A percentile compares a stretch with the other conserved stretches of the same genome.
Conservation (phyloP, 192 early-diverging fungal genomes). For the Paraglomus brasilianum region DNA sequence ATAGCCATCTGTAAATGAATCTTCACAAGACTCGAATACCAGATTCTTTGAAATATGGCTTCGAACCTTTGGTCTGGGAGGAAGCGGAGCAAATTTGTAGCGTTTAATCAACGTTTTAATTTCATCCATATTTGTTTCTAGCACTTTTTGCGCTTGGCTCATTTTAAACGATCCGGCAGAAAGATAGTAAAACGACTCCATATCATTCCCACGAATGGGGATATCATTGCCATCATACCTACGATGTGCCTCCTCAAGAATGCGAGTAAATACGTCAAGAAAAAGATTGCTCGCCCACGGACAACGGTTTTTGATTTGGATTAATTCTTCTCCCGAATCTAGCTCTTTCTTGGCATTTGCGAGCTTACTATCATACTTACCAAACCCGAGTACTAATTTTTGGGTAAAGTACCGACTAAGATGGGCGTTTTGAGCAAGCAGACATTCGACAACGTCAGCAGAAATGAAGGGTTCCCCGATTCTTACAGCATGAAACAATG, state of each 20-base stretch:
- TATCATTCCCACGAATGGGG: constrained; percentile 16
- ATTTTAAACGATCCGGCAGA: neutral
- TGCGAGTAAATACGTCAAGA: neutral
- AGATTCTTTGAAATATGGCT: neutral
- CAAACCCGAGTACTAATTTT: constrained; percentile 13
- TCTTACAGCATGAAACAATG: constrained; percentile 19
- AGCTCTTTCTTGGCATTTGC: neutral
- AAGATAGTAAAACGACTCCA: constrained; percentile 16
- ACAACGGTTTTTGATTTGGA: neutral
- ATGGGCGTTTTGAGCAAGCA: neutral
- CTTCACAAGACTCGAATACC: neutral
- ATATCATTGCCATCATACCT: neutral
- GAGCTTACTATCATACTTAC: neutral
- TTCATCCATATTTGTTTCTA: neutral
- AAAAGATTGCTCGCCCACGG: constrained; percentile 7
- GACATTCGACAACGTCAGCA: neutral
- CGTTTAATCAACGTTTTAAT: neutral
- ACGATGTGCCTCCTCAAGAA: neutral
- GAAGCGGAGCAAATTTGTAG: neutral
- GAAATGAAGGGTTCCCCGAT: neutral
- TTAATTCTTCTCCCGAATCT: neutral
- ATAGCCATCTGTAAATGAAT: constrained; percentile 14
- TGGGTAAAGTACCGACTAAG: constrained; percentile 13
- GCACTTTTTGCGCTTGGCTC: neutral
- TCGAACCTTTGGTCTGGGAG: neutral